Evolutionary conservation across 148 eudicot species (phyloP).

Genomic region (Rhododendron ovatum): DNA sequence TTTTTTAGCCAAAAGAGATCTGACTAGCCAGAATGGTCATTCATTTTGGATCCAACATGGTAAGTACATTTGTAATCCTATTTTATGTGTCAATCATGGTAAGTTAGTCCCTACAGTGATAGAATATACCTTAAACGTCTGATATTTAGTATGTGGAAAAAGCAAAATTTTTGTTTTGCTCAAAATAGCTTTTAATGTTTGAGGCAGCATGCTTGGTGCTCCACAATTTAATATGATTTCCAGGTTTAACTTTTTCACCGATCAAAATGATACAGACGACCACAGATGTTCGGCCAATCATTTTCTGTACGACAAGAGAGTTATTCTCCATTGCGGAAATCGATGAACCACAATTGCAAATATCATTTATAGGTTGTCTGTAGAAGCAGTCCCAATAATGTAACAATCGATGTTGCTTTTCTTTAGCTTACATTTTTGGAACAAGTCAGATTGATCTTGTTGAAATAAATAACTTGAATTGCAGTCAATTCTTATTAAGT

Average conservation of each 20-base stretch:
- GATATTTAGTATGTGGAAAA: background rate
- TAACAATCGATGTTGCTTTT: background rate
- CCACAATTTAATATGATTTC: background rate
- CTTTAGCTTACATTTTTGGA: background rate
- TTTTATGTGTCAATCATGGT: background rate
- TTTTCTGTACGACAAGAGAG: background rate
- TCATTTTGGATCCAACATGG: background rate
- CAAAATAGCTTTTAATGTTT: background rate
- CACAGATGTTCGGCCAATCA: background rate
- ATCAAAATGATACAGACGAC: background rate
- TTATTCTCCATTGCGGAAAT: background rate
- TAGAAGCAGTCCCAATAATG: background rate
- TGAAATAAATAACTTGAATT: background rate
- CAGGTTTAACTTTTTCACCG: background rate
- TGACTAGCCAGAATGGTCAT: background rate
- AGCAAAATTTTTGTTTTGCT: background rate
- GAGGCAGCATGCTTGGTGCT: background rate
- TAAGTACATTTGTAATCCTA: background rate
- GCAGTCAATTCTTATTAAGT: background rate
- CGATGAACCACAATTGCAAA: background rate
- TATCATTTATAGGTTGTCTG: background rate
- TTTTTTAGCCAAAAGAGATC: background rate
- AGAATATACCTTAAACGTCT: background rate
- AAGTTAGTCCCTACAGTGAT: background rate
- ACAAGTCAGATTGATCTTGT: background rate